A percentile compares a stretch with the other conserved stretches of the same genome.
Evolutionary conservation across 176 grass and related monocot species (phyloP).

Genomic region (Avena insularis): DNA sequence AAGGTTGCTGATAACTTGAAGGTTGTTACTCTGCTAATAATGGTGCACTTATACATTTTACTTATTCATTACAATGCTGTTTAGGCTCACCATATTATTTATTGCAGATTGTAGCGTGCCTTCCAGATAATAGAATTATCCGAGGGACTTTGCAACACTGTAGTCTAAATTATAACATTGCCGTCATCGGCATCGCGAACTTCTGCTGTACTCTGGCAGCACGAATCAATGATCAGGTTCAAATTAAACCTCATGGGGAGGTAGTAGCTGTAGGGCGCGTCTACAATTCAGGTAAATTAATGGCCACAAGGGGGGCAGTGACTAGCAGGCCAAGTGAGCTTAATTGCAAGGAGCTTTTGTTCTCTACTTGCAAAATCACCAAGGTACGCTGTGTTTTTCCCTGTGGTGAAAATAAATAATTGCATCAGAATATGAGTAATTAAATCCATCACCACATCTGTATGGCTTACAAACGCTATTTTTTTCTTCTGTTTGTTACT

Average conservation of each 20-base stretch:
- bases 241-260: background rate
- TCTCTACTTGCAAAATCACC: conserved; percentile 11
- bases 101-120: background rate
- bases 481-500: background rate
- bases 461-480: background rate
- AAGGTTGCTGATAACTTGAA: background rate
- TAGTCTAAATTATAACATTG: background rate
- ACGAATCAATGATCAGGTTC: background rate
- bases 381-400: background rate
- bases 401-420: background rate
- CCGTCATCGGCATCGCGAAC: background rate
- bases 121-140: background rate
- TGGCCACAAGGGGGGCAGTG: background rate
- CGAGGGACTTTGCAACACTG: background rate
- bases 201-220: background rate
- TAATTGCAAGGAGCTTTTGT: background rate
- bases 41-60: background rate
- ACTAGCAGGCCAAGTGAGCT: background rate
- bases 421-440: background rate
- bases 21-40: background rate
- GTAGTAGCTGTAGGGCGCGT: background rate
- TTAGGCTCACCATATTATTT: background rate
- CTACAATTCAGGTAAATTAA: background rate
- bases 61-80: background rate
- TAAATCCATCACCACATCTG: background rate